These are phyloP conservation scores for Candida montana DNA, from an alignment of 805 yeast genomes.

Conservation along the genomic window DNA sequence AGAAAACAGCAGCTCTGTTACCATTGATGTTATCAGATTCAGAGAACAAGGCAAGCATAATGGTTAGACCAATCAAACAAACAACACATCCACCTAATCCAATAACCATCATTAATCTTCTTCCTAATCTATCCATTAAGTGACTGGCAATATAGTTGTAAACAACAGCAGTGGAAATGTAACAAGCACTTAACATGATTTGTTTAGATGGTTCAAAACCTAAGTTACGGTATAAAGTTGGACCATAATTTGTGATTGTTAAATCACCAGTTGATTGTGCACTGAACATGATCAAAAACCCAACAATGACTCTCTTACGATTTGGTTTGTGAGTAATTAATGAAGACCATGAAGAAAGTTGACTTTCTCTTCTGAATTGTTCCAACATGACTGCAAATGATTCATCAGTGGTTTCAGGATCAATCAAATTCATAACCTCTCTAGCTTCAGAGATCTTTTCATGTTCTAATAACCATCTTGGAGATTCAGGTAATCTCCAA, in stretches of 20 bases:
- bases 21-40: slow-evolving; percentile 34
- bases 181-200: slow-evolving; percentile 65
- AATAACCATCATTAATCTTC: slow-evolving; percentile 44
- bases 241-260: too few species aligned
- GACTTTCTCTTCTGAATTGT: slow-evolving; percentile 49
- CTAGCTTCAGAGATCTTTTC: slow-evolving; percentile 49
- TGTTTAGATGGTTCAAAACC: too few species aligned
- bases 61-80: slow-evolving; percentile 1
- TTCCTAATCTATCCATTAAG: slow-evolving; percentile 47
- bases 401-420: slow-evolving; percentile 27
- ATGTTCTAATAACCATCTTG: slow-evolving; percentile 62
- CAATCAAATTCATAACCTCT: slow-evolving; percentile 39
- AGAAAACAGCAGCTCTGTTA: slow-evolving; percentile 43
- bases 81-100: slow-evolving; percentile 1
- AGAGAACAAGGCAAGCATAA: background rate
- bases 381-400: slow-evolving; percentile 10
- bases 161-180: slow-evolving; percentile 52
- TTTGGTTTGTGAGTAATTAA: too few species aligned
- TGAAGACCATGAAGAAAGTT: slow-evolving; percentile 13
- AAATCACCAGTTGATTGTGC: slow-evolving; percentile 57
- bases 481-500: slow-evolving; percentile 55
- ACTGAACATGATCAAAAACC: slow-evolving; percentile 62
- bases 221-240: too few species aligned
- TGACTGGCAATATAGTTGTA: slow-evolving; percentile 50
- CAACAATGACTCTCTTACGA: slow-evolving; percentile 44